Base-by-base conservation (phyloP, 345 rosid species). In the Cardamine chenopodiifolia region DNA sequence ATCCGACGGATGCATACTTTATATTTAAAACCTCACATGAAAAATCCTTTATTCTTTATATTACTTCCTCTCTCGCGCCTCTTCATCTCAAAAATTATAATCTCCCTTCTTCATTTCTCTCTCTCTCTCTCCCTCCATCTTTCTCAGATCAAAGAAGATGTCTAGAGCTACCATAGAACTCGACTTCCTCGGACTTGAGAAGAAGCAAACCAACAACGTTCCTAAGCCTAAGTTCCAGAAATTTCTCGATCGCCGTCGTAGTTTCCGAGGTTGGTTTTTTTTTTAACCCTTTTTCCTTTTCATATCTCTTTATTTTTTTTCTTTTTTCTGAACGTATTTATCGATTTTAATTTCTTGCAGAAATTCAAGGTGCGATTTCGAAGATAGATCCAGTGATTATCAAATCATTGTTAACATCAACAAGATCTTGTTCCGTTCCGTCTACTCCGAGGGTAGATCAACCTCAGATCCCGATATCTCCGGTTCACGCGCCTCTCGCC, bases 371-470 rank as follows among this genome's bases (percentile, higher is more conserved):
- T 8, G 91, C 91, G 62, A 90, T 94, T 70, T 91, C 98, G 17
- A 91, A 85, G 86, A 87, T 94, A 6, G 82, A 91, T 73, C 97
- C 97, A 0, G 87, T 85, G 80, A 80, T 94, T 31, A 80, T 94
- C 28, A 88, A 81, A 75, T 87, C 93, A 6, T 86, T 94, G 68
- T 83, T 94, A 74, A 74, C 62, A n/a, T 48, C 79, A 0, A 70
- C 53, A 14, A 77, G 72, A 22, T 67, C 87, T 23, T 52, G 53
- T 31, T 75, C 90, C 1, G 71, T 81, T 62, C 91, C 91, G 15
- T 73, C 85, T 20, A 83, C 86, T 59, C 87, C 96, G 2, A 80
- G 71, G n/a, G 78, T 76, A 31, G 82, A 81, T 10, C 80, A 37
- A n/a, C 53, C 34, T 62, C 54, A 73, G 7, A 59, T 74, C 42